phyloP scores from a whole-genome alignment of 164 flowering plant species.

The Tetracentron sinense region DNA sequence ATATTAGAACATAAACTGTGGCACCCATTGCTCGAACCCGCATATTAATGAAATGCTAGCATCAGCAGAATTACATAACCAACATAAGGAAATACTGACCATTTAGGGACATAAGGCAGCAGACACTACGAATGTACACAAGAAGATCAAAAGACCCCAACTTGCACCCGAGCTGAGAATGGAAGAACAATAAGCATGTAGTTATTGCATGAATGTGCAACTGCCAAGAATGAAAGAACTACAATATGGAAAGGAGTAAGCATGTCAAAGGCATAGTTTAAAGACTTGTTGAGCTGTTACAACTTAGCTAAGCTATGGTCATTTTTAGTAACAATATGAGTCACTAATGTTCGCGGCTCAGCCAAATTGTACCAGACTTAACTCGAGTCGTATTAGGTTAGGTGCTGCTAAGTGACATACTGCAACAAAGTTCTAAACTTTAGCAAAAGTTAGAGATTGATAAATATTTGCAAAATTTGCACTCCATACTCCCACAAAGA shows the following conservation, averaged over 20 bases:
- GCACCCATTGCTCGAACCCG: conserved; percentile 86
- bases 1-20: conserved; percentile 63
- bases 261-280: no score
- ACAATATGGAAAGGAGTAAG: not conserved
- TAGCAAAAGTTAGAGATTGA: not conserved
- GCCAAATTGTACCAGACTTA: no score
- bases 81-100: not conserved
- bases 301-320: no score
- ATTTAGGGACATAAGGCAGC: conserved; percentile 14
- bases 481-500: conserved; percentile 76
- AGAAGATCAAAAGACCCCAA: conserved; percentile 68
- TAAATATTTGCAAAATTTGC: not conserved
- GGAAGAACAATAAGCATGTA: conserved; percentile 7
- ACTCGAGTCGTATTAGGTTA: not conserved
- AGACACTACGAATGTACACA: conserved; percentile 64
- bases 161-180: conserved; percentile 58
- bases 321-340: not conserved
- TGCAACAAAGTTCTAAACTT: not conserved
- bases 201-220: not conserved
- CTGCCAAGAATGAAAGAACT: not conserved
- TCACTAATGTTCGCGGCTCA: no score
- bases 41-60: conserved; percentile 15
- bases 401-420: not conserved
- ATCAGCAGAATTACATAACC: conserved; percentile 5
- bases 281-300: not conserved